Base-by-base conservation (phyloP, 176 grass and related monocot genomes). In the Secale cereale region DNA sequence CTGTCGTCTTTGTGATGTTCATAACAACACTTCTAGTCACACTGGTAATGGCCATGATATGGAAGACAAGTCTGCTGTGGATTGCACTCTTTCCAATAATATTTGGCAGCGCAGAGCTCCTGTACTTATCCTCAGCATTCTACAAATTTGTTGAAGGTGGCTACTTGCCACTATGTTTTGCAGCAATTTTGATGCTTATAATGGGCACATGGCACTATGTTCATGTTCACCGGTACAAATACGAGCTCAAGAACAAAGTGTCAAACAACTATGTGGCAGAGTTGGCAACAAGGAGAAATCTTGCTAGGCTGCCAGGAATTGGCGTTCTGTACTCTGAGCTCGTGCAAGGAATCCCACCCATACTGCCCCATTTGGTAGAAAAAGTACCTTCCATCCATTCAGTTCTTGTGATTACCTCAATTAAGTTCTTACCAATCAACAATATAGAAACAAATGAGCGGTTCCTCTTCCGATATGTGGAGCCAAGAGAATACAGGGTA, bases 191-290 rank as follows among this genome's bases (percentile, higher is more conserved):
- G 62, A 94, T 94, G 87, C 60, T 90, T 26, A 81, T 88, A 74
- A 94, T 94, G 93, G 87, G 65, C 54, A 90, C 90, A 76, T 94
- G 87, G 89, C 90, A 92, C 54, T 94, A 94, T 76, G 92, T 92
- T 61, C 85, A 94, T 66, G 81, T 90, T 29, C 74, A 92, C 15
- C 84, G 87, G 4, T 94, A 94, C 85, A 82, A 82, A 31, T 94
- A 82, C 57, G 92, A 94, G 79, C 85, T 94, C 39, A 56, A 85
- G 26, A 92, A 94, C 68, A 90, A 90, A 74, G 87, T 94, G 15
- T 85, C 90, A 36, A 86, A 11, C 37, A 85, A 88, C 52, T 92
- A 90, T 65, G 71, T 92, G 52, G 43, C 25, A 77, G 90, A 92
- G 8, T 68, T 94, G 56, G 52, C 46, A 20, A 35, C 65, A 59